These are phyloP conservation scores for Setomelanomma holmii DNA, from an alignment of 2,329 filamentous ascomycete genomes.

Conservation along the genomic window DNA sequence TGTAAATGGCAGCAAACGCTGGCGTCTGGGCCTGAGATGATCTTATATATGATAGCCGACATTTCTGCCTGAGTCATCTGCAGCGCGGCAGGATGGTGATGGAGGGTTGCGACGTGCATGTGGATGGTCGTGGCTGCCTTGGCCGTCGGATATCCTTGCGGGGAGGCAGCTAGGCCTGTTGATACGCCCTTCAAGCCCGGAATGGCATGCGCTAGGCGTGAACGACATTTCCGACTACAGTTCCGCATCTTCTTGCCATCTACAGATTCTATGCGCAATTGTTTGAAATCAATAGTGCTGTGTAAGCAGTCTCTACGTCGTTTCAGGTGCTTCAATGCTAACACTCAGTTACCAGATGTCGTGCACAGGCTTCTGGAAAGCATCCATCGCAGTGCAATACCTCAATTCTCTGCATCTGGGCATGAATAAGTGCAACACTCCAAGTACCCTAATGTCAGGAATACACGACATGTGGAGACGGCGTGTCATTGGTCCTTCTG, in stretches of 20 bases:
- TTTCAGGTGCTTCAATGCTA: too few species aligned
- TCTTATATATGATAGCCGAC: constrained; percentile 26
- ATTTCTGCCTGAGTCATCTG: constrained; percentile 30
- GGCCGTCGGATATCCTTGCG: constrained; percentile 16
- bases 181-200: constrained; percentile 19
- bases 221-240: not conserved
- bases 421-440: constrained; percentile 5
- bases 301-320: constrained; percentile 17
- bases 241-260: not conserved
- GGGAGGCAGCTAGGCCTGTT: constrained; percentile 7
- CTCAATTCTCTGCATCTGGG: not conserved
- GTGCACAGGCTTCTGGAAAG: too few species aligned
- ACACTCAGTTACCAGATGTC: too few species aligned
- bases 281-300: constrained; percentile 2
- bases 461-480: constrained; percentile 31
- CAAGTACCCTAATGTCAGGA: constrained; percentile 11
- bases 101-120: constrained; percentile 20
- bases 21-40: constrained; percentile 8
- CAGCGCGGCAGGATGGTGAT: constrained; percentile 9
- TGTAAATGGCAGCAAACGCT: not conserved
- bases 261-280: not conserved
- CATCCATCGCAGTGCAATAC: not conserved
- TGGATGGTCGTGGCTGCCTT: constrained; percentile 19
- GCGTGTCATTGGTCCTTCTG: constrained; percentile 24
- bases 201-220: not conserved